phyloP scores from a whole-genome alignment of 768 basidiomycete species.

The Mycena galopus region DNA sequence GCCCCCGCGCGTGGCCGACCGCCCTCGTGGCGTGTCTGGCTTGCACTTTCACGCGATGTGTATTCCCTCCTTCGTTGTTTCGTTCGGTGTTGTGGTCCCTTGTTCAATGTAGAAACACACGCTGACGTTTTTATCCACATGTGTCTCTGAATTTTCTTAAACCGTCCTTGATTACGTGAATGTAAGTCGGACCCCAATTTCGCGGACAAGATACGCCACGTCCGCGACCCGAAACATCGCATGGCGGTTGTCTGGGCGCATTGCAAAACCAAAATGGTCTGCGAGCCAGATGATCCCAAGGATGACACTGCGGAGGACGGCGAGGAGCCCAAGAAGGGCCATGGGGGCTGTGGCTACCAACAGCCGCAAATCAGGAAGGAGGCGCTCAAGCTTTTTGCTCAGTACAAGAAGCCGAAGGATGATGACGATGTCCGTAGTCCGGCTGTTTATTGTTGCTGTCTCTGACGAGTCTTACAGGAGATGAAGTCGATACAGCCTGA shows the following conservation, averaged over 20 bases:
- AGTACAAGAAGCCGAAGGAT: constrained; percentile 95
- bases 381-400: constrained; percentile 92
- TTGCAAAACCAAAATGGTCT: constrained; percentile 90
- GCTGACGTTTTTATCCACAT: constrained; percentile 79
- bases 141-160: constrained; percentile 52
- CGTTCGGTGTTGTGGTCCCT: constrained; percentile 47
- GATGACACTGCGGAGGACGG: constrained; percentile 83
- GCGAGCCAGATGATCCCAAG: constrained; percentile 90
- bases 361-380: constrained; percentile 95
- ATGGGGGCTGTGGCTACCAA: constrained; percentile 95
- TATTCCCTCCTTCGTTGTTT: constrained; percentile 72
- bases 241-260: constrained; percentile 89
- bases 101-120: constrained; percentile 54
- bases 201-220: constrained; percentile 88
- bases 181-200: constrained; percentile 87
- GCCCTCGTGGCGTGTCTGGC: constrained; percentile 67
- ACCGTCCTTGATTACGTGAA: constrained; percentile 41
- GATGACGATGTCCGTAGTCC: constrained; percentile 87
- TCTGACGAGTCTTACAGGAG: constrained; percentile 62
- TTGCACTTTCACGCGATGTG: constrained; percentile 74
- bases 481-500: constrained; percentile 74
- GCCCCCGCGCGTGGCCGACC: constrained; percentile 54
- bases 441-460: constrained; percentile 1
- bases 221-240: constrained; percentile 87
- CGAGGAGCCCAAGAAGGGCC: constrained; percentile 88